Conservation (phyloP, 805 yeast species). For the Clavispora fructus region DNA sequence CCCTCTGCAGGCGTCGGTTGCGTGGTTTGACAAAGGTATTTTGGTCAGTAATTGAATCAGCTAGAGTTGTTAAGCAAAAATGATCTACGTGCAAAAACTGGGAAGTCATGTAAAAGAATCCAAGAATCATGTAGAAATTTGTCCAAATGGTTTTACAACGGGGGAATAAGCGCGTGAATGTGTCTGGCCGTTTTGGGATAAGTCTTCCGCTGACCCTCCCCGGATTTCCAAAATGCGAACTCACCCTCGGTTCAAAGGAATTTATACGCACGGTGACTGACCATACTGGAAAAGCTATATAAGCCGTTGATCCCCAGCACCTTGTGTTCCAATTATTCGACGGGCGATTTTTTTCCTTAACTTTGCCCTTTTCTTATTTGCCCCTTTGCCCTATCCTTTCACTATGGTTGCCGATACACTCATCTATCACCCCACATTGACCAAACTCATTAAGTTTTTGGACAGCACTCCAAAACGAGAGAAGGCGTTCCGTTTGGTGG, state of each 20-base stretch:
- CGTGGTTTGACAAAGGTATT: no score
- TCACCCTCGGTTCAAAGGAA: constrained; percentile 11
- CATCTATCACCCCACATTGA: constrained; percentile 68
- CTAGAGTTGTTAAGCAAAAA: no score
- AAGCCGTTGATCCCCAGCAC: not conserved
- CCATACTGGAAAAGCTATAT: not conserved
- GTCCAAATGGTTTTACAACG: not conserved
- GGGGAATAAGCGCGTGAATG: not conserved
- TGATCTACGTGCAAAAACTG: no score
- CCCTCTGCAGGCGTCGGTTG: no score
- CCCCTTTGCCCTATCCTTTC: not conserved
- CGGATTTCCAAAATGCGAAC: not conserved
- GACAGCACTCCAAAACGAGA: constrained; percentile 74
- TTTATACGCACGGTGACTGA: not conserved
- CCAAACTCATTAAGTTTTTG: constrained; percentile 56
- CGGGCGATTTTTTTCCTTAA: not conserved
- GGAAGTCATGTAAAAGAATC: no score
- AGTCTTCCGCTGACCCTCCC: not conserved
- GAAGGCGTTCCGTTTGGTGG: constrained; percentile 71
- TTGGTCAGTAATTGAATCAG: no score
- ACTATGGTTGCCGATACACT: constrained; percentile 63
- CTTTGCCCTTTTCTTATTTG: not conserved
- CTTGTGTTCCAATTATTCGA: not conserved
- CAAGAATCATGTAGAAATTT: not conserved
- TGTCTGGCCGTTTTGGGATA: not conserved